Conservation (phyloP, 352 stramenopile species). For the Globisporangium lucens region DNA sequence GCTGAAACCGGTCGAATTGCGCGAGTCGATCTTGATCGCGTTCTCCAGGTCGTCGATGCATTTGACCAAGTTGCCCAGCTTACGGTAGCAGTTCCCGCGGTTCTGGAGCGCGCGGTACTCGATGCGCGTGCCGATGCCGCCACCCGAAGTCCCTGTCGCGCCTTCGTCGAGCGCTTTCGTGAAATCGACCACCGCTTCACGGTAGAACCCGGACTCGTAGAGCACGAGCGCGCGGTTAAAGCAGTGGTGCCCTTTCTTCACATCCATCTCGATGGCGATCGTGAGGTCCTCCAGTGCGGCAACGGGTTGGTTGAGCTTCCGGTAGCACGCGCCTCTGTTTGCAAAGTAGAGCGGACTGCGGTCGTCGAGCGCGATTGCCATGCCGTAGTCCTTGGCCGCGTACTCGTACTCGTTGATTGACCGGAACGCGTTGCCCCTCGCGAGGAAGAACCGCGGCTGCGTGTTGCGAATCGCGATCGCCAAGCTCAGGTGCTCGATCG, state of each 20-base stretch:
- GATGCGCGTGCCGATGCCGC: constrained; percentile 43
- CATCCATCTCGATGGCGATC: constrained; percentile 64
- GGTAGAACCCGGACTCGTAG: constrained; percentile 58
- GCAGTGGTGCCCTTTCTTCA: constrained; percentile 67
- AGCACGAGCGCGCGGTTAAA: constrained; percentile 76
- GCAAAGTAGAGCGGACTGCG: constrained; percentile 68
- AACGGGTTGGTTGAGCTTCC: constrained; percentile 58
- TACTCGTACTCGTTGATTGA: constrained; percentile 66
- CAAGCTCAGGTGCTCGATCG: constrained; percentile 74
- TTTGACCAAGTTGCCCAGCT: constrained; percentile 49
- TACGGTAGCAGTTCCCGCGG: constrained; percentile 62
- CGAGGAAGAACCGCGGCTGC: constrained; percentile 74
- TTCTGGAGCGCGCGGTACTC: constrained; percentile 71
- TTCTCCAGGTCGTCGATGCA: constrained; percentile 74
- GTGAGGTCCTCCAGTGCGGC: constrained; percentile 72
- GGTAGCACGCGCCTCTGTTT: constrained; percentile 65
- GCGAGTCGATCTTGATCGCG: constrained; percentile 67
- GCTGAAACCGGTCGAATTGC: constrained; percentile 59
- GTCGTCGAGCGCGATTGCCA: constrained; percentile 62
- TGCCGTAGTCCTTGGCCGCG: constrained; percentile 55
- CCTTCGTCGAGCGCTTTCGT: constrained; percentile 69
- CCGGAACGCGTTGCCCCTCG: constrained; percentile 68
- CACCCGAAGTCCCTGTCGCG: constrained; percentile 1
- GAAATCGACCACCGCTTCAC: constrained; percentile 71
- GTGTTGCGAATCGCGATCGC: constrained; percentile 67